Evolutionary conservation across 768 basidiomycete species (phyloP).

Genomic region (Boletus rufocinnamomeus): DNA sequence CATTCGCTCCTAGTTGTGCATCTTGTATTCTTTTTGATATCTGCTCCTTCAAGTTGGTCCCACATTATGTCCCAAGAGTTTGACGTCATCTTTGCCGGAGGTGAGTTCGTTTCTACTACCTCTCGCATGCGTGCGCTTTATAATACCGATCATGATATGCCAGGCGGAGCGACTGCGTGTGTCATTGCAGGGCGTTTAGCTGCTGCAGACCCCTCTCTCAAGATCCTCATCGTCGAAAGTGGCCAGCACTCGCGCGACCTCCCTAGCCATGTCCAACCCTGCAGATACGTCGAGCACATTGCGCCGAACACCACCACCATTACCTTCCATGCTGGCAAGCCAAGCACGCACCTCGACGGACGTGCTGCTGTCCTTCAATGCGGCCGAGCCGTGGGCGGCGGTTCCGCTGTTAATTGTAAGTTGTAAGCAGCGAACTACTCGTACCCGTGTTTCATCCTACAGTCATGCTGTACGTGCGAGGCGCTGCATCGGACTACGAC

Average conservation of each 20-base stretch:
- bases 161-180: constrained; percentile 56
- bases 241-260: constrained; percentile 53
- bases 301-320: constrained; percentile 42
- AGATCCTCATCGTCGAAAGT: constrained; percentile 62
- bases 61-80: constrained; percentile 24
- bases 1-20: too few species aligned
- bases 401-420: constrained; percentile 62
- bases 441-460: background rate
- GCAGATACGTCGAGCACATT: constrained; percentile 47
- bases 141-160: background rate
- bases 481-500: constrained; percentile 64
- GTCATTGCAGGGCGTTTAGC: constrained; percentile 54
- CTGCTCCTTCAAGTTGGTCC: background rate
- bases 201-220: constrained; percentile 52
- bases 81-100: constrained; percentile 63
- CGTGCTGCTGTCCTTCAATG: constrained; percentile 46
- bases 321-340: constrained; percentile 40
- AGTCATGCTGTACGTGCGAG: constrained; percentile 57
- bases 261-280: constrained; percentile 54
- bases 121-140: background rate
- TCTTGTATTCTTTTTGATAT: background rate
- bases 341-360: constrained; percentile 46
- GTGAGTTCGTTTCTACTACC: constrained; percentile 27
- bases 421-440: background rate
- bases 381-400: constrained; percentile 61